Evolutionary conservation across 140 eudicot species (phyloP), one percentile per base, ranked within the genome.

Genomic region (Bidens hawaiensis): DNA sequence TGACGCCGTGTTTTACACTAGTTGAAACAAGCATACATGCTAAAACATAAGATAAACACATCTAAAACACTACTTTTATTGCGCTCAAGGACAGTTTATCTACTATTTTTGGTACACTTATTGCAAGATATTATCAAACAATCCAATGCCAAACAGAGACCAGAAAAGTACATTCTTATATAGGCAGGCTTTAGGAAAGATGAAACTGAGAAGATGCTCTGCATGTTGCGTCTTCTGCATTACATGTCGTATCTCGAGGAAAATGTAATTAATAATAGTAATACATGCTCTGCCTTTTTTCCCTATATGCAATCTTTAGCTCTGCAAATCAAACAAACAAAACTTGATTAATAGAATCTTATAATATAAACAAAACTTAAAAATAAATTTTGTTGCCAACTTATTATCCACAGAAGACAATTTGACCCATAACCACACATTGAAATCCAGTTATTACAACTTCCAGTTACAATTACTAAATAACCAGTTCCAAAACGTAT

Each of bases 191-290:
- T 42, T 40, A 2, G 30, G 33, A 30, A 41, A 7, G 26, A 40
- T 3, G 36, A 24, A 62, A 42, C 58, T 27, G 33, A 61, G 34
- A 49, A 40, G 64, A n/a, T 26, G 51, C 51, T 53, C 65, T 22
- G 71, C 64, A 62, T 50, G 56, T 26, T 61, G 54, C 19, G 61
- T 10, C 70, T 61, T 71, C 30, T 62, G 71, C 59, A 71, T 62
- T 62, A 41, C 57, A 52, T 18, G 58, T 52, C 54, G 71, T 31
- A 43, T 63, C 69, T 31, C 21, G 2, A 23, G 47, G 31, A 38
- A 40, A 41, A 62, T 31, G 36, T 53, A 62, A n/a, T n/a, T 42
- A 43, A 43, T 28, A 27, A 34, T 60, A 30, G 7, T 4, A 54
- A 28, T 28, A 28, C 50, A 28, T 1, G 52, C 65, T 51, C 65